Evolutionary conservation across 1,139 yeast species (phyloP), one percentile per base, ranked within the genome.

Genomic region (Yarrowia galli): DNA sequence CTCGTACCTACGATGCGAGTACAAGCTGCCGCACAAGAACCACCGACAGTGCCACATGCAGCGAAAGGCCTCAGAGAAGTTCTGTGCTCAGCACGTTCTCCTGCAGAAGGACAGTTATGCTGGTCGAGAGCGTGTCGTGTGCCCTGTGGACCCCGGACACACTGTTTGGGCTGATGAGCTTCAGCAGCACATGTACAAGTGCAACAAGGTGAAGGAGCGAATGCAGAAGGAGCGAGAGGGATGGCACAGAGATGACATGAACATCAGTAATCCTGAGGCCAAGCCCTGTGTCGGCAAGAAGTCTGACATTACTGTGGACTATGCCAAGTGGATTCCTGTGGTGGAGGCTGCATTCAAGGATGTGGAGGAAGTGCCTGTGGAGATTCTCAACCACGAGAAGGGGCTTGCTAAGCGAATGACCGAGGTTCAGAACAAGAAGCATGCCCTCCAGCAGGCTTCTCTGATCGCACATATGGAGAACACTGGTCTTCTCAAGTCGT

Each of bases 371-470:
- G 69, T 72, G 2, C 67, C 68, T 9, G 53, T 69, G 40, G 72
- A 61, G 53, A 71, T 69, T 49, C 70, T 69, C 42, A 69, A 67
- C 70, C 78, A 67, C 70, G 66, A 61, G 25, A 68, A 67, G n/a
- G 78, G 78, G 6, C 70, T 83, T 70, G 74, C 80, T 69, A 71
- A 75, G 54, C 72, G 90, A 72, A 75, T 85, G 70, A 76, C 77
- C 1, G 84, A 85, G 71, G 77, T 87, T 49, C 81, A 81, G 40
- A 87, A 87, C 74, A 85, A 83, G 70, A 92, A 91, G 74, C 98
- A 92, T 78, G 89, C 95, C 0, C 76, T 83, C 1, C 98, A 92
- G 75, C 98, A 92, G 75, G 84, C 93, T 0, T 89, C 96, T 3
- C 77, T 92, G 69, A 89, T 91, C 23, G 93, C 92, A 6, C 90